These are phyloP conservation scores for Bertia moriformis DNA, from an alignment of 2,329 filamentous ascomycete genomes.

Conservation along the genomic window DNA sequence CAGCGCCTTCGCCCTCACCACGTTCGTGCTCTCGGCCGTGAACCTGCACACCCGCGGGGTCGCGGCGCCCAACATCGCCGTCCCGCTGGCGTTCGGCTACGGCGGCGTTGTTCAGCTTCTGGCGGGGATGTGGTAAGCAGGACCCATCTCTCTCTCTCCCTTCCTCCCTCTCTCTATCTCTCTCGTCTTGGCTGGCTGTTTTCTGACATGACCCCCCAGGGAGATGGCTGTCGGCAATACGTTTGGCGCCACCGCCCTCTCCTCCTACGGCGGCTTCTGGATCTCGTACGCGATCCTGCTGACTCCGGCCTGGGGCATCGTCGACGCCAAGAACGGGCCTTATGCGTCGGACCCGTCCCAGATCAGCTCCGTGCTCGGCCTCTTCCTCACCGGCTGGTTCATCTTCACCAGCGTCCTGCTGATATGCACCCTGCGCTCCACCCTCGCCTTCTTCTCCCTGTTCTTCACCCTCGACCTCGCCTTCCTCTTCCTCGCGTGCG, in stretches of 20 bases:
- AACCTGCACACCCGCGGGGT: constrained; percentile 28
- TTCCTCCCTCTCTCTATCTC: constrained; percentile 20
- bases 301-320: constrained; percentile 33
- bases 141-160: constrained; percentile 12
- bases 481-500: constrained; percentile 40
- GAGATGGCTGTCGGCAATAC: constrained; percentile 40
- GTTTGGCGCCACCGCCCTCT: constrained; percentile 45
- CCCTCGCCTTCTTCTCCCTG: constrained; percentile 38
- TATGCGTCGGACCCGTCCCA: constrained; percentile 22
- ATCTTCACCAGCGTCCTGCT: constrained; percentile 42
- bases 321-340: constrained; percentile 9
- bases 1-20: constrained; percentile 50
- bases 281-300: constrained; percentile 42
- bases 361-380: constrained; percentile 34
- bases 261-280: constrained; percentile 49
- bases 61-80: constrained; percentile 26
- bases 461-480: constrained; percentile 42
- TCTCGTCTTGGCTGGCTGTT: constrained; percentile 57
- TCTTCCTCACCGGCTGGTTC: constrained; percentile 45
- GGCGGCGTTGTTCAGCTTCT: constrained; percentile 46
- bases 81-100: constrained; percentile 41
- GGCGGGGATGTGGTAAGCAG: constrained; percentile 50
- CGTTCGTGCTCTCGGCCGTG: constrained; percentile 42
- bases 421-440: constrained; percentile 39
- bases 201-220: constrained; percentile 42